Evolutionary conservation across 2,329 filamentous ascomycete genomes (phyloP).

Genomic region (Fusarium dlaminii): DNA sequence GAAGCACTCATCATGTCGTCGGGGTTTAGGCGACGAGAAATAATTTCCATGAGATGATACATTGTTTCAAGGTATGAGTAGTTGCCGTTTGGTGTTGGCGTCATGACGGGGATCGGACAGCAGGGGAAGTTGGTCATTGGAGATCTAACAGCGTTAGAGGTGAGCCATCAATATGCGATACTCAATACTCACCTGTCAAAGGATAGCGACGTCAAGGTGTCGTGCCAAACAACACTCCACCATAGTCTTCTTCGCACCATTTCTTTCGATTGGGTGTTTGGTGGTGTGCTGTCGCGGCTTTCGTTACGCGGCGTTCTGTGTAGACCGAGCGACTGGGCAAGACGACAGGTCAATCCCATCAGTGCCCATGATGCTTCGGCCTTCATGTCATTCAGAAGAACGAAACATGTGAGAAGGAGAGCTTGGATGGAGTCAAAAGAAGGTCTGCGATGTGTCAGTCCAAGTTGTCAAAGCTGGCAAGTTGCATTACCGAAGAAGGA

Average conservation of each 20-base stretch:
- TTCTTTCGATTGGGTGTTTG: constrained; percentile 61
- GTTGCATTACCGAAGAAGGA: constrained; percentile 61
- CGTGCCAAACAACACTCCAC: constrained; percentile 75
- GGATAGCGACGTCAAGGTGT: constrained; percentile 71
- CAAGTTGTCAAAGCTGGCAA: not conserved
- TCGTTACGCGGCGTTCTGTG: constrained; percentile 61
- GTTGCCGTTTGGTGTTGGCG: constrained; percentile 55
- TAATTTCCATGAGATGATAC: constrained; percentile 71
- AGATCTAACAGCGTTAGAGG: constrained; percentile 50
- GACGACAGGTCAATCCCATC: constrained; percentile 69
- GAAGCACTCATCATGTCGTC: constrained; percentile 60
- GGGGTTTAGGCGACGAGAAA: constrained; percentile 66
- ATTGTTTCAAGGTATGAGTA: constrained; percentile 71
- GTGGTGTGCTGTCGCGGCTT: constrained; percentile 54
- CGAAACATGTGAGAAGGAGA: constrained; percentile 69
- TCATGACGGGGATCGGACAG: constrained; percentile 61
- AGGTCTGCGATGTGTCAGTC: constrained; percentile 53
- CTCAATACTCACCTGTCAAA: constrained; percentile 64
- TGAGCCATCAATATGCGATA: not conserved
- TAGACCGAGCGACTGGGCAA: constrained; percentile 72
- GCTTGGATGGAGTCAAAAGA: constrained; percentile 74
- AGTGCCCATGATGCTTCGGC: constrained; percentile 74
- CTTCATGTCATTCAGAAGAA: constrained; percentile 75
- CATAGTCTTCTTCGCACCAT: constrained; percentile 65
- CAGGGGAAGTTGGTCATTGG: constrained; percentile 70